Conservation (phyloP, 257 asterid species). For the Solanum okadae region DNA sequence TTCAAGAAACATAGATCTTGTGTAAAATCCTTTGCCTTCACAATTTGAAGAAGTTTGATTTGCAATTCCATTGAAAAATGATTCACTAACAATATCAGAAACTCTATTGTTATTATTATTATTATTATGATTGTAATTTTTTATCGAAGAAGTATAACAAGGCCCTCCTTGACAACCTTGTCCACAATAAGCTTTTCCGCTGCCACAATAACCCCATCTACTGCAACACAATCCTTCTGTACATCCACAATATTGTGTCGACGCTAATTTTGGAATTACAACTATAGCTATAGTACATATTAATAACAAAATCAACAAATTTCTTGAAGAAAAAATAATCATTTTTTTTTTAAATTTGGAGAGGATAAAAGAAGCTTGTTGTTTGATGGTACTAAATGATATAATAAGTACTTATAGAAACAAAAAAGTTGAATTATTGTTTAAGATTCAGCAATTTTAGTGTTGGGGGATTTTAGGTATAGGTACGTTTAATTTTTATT, state of each 20-base stretch:
- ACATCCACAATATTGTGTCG: conserved; percentile 39
- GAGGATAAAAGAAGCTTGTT: background rate
- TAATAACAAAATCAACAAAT: background rate
- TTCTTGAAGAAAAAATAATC: background rate
- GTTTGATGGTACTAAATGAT: background rate
- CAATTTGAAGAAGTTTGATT: conserved; percentile 20
- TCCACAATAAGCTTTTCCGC: conserved; percentile 25
- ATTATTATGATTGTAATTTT: background rate
- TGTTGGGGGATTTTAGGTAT: background rate
- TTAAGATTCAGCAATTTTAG: background rate
- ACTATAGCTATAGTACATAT: background rate
- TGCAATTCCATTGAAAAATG: conserved; percentile 29
- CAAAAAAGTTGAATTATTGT: background rate
- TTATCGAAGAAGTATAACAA: conserved; percentile 8
- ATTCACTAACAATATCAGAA: conserved; percentile 25
- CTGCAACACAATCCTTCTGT: conserved; percentile 30
- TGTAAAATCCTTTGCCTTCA: conserved; percentile 37
- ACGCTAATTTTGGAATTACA: background rate
- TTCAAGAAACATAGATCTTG: conserved; percentile 31
- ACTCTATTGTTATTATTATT: background rate
- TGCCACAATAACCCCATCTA: conserved; percentile 37
- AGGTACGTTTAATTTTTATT: background rate
- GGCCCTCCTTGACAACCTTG: conserved; percentile 33
- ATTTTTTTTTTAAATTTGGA: background rate
- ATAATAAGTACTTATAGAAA: background rate